Base-by-base conservation (phyloP, 139 green algal species). In the Chloropicon primus region DNA sequence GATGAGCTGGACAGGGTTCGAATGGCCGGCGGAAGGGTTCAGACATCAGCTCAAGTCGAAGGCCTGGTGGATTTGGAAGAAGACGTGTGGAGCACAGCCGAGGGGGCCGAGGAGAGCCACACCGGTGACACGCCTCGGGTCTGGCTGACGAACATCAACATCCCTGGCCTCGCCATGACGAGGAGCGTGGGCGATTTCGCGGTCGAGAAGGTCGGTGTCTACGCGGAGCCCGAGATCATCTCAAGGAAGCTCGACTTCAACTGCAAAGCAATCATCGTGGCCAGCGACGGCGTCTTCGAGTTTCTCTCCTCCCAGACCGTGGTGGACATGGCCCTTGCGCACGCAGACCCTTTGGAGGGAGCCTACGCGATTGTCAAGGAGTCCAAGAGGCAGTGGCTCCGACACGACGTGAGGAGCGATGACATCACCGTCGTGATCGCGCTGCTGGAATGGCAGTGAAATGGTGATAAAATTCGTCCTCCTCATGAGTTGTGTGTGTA, bases 91-190 rank as follows among this genome's bases (percentile, higher is more conserved):
- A 17, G 10, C 41, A 17, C 5, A 17, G 10, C 10, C 5, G 84
- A 75, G 26, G 89, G 93, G 76, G 92, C 92, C 62, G 91, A 97
- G 62, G 91, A 96, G 77, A 86, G 92, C 54, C n/a, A n/a, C n/a
- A 80, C 82, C 17, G 93, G 92, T 0, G 94, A 98, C 82, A 93
- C 94, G 0, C 94, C 94, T 0, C 84, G 94, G 10, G 81, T 98
- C 27, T 98, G 94, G 93, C 82, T 88, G 1, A 85, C 86, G 0
- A 87, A 90, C 79, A 90, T 87, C 24, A 90, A 90, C 28, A 97
- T 91, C 79, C 94, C 94, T 1, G 94, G 94, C 26, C 97, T 93
- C 0, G 94, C 94, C 10, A 98, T 98, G 87, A 97, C 94, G 0
- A 86, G 94, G 27, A 92, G 82, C 85, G 91, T 98, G 54, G 94